A percentile compares a stretch with the other conserved stretches of the same genome.
These are phyloP conservation scores for Lunularia cruciata DNA, from an alignment of 225 moss, liverwort and hornwort species.

Conservation along the genomic window DNA sequence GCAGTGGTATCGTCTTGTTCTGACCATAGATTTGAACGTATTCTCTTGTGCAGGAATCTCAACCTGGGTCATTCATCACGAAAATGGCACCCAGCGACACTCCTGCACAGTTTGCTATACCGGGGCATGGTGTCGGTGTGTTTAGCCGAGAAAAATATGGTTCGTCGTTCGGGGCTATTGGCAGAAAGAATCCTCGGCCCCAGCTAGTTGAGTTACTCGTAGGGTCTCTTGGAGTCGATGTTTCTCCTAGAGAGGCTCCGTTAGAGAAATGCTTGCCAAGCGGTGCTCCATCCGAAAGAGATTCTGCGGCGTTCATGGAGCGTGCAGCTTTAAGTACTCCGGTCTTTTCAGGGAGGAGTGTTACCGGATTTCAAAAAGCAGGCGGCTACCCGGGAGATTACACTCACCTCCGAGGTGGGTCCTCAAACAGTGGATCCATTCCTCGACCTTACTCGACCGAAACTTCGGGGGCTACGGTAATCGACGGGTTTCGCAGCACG, in stretches of 20 bases:
- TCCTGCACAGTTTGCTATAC: neutral
- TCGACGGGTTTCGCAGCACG: conserved; percentile 15
- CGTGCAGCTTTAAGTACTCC: conserved; percentile 50
- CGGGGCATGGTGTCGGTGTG: conserved; percentile 3
- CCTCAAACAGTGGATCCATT: neutral
- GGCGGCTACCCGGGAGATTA: conserved; percentile 25
- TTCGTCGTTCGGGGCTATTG: conserved; percentile 33
- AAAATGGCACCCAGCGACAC: conserved; percentile 21
- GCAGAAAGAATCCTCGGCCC: conserved; percentile 20
- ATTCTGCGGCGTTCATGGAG: conserved; percentile 53
- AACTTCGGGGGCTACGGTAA: conserved; percentile 6
- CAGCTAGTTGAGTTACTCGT: neutral
- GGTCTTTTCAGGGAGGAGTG: conserved; percentile 20
- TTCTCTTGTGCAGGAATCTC: conserved; percentile 30
- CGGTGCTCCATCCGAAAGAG: conserved; percentile 26
- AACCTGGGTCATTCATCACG: neutral
- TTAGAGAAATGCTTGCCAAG: conserved; percentile 7
- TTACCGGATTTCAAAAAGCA: conserved; percentile 21
- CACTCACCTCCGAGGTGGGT: neutral
- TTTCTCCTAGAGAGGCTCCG: neutral
- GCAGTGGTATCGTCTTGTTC: too few species aligned
- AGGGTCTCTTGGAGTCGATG: neutral
- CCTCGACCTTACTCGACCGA: neutral
- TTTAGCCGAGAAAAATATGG: conserved; percentile 30
- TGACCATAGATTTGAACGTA: too few species aligned